Base-by-base conservation (phyloP, 306 rosid genomes). In the Arachis stenosperma region DNA sequence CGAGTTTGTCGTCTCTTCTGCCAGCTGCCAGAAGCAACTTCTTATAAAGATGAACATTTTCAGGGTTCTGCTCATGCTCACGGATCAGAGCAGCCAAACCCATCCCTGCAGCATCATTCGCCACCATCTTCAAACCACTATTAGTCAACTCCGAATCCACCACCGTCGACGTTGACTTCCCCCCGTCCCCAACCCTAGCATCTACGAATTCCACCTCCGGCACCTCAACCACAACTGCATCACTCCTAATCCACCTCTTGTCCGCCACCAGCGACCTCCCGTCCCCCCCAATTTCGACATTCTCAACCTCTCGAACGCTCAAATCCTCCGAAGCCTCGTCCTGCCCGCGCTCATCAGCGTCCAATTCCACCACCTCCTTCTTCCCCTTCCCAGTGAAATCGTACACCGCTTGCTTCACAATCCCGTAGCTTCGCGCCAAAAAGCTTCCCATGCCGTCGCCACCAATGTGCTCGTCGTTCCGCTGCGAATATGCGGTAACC, bases 281-380 rank as follows among this genome's bases (percentile, higher is more conserved):
- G 22, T 81, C 84, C 1, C 4, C 37, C 37, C 37, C 37, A 33
- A 33, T 33, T 33, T 33, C 87, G 33, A 85, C 47, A 60, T 41
- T 83, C 78, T 71, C 84, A 29, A 86, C 75, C 33, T 79, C 95
- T 40, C 80, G 90, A 6, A 70, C 48, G 27, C 81, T 81, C 9
- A 89, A 94, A 84, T 89, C 91, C 17, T 81, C 90, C 8, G 81
- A 82, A 61, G 73, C 81, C 17, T 8, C 81, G 14, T 8, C 84
- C 7, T 48, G 47, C 8, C 75, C 63, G 61, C 73, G 65, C 6
- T 70, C 76, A 53, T 88, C 90, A 0, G 67, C 15, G 73, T 89
- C 97, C 77, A 85, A 80, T 9, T 84, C 92, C 8, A 85, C 77
- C 56, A 86, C 89, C 66, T 79, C 90, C 69, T 87, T 74, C 65